These are phyloP conservation scores for Secale cereale DNA, from an alignment of 176 grass and related monocot species.

Conservation along the genomic window DNA sequence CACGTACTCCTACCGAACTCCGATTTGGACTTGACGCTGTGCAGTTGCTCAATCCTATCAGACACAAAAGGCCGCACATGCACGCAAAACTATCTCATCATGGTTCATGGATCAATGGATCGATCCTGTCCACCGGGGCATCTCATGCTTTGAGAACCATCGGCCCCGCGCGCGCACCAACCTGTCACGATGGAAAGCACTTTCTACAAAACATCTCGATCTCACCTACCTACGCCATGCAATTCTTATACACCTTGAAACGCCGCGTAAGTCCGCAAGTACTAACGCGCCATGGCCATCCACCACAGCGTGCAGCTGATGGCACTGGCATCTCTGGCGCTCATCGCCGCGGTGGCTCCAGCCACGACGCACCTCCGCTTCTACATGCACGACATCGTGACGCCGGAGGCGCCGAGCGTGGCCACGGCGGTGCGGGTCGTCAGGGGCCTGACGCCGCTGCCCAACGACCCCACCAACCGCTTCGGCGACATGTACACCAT, in stretches of 20 bases:
- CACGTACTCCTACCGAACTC: neutral
- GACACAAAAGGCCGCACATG: neutral
- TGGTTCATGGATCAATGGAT: neutral
- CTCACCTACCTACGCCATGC: constrained; percentile 3
- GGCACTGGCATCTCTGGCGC: neutral
- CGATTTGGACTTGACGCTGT: neutral
- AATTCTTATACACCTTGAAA: neutral
- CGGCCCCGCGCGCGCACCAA: neutral
- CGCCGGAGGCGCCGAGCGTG: neutral
- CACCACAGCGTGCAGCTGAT: neutral
- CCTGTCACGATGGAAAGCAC: neutral
- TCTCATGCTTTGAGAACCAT: neutral
- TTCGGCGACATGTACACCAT: constrained; percentile 54
- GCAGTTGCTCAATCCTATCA: neutral
- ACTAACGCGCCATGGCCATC: neutral
- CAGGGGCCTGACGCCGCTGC: constrained; percentile 10
- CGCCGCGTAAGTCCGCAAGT: neutral
- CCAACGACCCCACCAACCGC: neutral
- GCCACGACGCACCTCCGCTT: constrained; percentile 50
- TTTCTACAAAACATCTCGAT: neutral
- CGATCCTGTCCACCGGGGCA: neutral
- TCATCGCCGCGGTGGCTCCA: neutral
- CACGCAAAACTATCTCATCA: neutral
- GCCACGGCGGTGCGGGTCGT: constrained; percentile 36
- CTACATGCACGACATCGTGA: constrained; percentile 63